These are phyloP conservation scores for Moniliella sp. DNA, from an alignment of 1,284 basidiomycete genomes.

Conservation along the genomic window DNA sequence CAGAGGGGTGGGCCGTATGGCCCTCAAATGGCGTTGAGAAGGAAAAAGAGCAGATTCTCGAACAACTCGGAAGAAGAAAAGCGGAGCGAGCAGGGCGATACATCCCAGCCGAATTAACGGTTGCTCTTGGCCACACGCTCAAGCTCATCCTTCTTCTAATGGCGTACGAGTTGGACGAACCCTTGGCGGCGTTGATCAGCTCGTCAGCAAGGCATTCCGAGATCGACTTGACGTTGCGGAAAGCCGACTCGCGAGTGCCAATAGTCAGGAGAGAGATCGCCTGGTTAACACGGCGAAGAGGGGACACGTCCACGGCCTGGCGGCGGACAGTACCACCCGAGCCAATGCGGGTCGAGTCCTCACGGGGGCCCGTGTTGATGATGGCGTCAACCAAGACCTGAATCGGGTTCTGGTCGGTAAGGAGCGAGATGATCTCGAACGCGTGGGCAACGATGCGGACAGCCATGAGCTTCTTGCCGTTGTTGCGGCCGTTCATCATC, in stretches of 20 bases:
- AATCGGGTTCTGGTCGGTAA: conserved; percentile 98
- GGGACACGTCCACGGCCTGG: conserved; percentile 98
- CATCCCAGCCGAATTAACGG: too few species aligned
- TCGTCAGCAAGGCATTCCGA: conserved; percentile 90
- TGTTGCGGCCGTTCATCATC: conserved; percentile 99
- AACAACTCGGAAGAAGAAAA: too few species aligned
- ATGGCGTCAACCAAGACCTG: conserved; percentile 95
- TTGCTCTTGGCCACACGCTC: conserved; percentile 99
- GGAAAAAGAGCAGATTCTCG: too few species aligned
- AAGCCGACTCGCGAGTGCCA: conserved; percentile 93
- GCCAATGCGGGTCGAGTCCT: conserved; percentile 98
- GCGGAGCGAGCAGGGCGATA: too few species aligned
- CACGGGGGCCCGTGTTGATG: conserved; percentile 97
- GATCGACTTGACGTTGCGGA: conserved; percentile 98
- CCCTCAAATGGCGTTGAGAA: too few species aligned
- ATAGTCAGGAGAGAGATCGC: conserved; percentile 81
- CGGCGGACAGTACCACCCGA: conserved; percentile 98
- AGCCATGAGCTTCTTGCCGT: conserved; percentile 97
- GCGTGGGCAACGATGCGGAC: conserved; percentile 98
- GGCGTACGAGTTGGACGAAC: conserved; percentile 98
- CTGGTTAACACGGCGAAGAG: conserved; percentile 93
- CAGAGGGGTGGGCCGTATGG: too few species aligned
- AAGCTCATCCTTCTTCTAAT: conserved; percentile 80
- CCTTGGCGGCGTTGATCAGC: conserved; percentile 99
- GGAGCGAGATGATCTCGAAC: conserved; percentile 98